A percentile compares a stretch with the other conserved stretches of the same genome.
These are phyloP conservation scores for Pichia kluyveri DNA, from an alignment of 805 yeast species.

Conservation along the genomic window DNA sequence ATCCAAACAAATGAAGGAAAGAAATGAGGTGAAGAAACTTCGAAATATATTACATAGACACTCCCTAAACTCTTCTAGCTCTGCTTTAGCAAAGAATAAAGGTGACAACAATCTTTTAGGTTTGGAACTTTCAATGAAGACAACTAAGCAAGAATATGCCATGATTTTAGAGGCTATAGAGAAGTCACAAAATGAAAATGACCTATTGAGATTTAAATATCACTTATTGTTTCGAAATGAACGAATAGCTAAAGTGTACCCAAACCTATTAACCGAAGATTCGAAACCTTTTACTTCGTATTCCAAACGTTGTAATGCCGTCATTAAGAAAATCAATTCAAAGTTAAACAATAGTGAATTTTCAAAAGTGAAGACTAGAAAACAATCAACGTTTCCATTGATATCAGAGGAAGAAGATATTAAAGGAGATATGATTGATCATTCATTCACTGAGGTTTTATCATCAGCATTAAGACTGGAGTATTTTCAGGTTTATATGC, in stretches of 20 bases:
- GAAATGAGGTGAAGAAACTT: slow-evolving; percentile 64
- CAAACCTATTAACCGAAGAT: slow-evolving; percentile 4
- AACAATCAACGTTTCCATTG: neutral
- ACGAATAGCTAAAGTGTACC: neutral
- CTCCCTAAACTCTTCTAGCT: slow-evolving; percentile 22
- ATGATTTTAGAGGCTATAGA: slow-evolving; percentile 27
- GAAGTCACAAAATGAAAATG: slow-evolving; percentile 29
- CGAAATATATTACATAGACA: slow-evolving; percentile 65
- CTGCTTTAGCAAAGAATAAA: neutral
- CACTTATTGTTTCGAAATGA: slow-evolving; percentile 34
- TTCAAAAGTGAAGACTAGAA: neutral
- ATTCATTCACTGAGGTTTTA: slow-evolving; percentile 5
- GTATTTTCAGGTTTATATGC: slow-evolving; percentile 49
- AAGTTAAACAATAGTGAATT: neutral
- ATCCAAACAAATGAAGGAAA: slow-evolving; percentile 59
- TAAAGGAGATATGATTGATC: neutral
- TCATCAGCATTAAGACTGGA: slow-evolving; percentile 20
- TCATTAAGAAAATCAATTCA: neutral
- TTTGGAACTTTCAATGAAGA: slow-evolving; percentile 10
- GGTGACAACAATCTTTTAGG: neutral
- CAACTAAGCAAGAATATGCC: slow-evolving; percentile 23
- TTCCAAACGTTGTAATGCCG: slow-evolving; percentile 1
- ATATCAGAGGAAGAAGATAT: neutral
- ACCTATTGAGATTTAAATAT: slow-evolving; percentile 40
- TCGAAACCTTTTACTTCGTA: slow-evolving; percentile 6